phyloP scores from a whole-genome alignment of 768 basidiomycete species.

The Russula emetica region DNA sequence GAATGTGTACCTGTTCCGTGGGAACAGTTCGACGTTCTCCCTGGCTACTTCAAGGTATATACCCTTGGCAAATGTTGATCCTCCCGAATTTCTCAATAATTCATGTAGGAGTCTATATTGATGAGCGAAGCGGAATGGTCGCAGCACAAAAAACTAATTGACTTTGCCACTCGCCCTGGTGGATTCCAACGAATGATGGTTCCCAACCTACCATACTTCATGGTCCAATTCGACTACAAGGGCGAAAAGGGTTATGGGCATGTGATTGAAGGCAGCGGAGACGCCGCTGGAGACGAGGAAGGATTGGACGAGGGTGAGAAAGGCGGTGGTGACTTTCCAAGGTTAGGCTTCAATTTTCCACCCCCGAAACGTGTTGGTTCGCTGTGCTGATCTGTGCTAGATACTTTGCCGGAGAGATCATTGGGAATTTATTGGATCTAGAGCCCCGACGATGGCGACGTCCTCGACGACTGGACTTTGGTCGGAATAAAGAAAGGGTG shows the following conservation, averaged over 20 bases:
- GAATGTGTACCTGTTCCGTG: constrained; percentile 93
- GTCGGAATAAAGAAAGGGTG: constrained; percentile 66
- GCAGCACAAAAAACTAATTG: constrained; percentile 95
- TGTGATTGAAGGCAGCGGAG: constrained; percentile 88
- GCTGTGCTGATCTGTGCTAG: constrained; percentile 38
- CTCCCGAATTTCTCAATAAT: neutral
- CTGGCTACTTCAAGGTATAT: constrained; percentile 86
- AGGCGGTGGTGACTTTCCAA: constrained; percentile 88
- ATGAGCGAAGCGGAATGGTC: constrained; percentile 96
- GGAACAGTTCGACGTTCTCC: constrained; percentile 80
- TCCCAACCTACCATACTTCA: constrained; percentile 95
- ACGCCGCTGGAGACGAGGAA: constrained; percentile 60
- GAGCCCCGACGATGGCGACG: constrained; percentile 83
- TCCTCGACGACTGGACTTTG: constrained; percentile 68
- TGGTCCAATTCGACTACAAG: constrained; percentile 98
- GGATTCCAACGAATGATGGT: constrained; percentile 96
- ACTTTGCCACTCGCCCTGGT: constrained; percentile 84
- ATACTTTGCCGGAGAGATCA: constrained; percentile 93
- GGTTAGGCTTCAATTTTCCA: constrained; percentile 42
- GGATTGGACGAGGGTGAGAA: constrained; percentile 80
- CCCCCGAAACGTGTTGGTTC: neutral
- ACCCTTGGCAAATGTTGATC: neutral
- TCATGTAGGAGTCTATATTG: constrained; percentile 79
- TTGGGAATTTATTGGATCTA: constrained; percentile 84
- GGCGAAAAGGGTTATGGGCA: constrained; percentile 98